Conservation (phyloP, 106 monocot species). For the Agapanthus africanus region DNA sequence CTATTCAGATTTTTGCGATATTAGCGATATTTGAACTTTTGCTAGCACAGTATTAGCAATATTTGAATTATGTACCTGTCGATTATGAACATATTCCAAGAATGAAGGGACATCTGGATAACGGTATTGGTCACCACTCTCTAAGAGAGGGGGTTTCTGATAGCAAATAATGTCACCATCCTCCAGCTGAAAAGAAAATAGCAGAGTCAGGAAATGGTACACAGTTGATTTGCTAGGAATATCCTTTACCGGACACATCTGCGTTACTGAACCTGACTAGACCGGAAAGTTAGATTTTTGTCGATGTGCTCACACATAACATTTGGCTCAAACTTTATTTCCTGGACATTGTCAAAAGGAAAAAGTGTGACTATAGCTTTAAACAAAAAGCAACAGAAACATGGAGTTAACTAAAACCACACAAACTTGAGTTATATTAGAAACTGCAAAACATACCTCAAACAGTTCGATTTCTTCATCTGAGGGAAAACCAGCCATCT, state of each 20-base stretch:
- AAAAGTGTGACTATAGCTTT: not conserved
- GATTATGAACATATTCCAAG: conserved; percentile 91
- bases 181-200: conserved; percentile 53
- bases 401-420: not conserved
- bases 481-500: conserved; percentile 79
- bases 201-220: not conserved
- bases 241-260: conserved; percentile 2
- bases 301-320: conserved; percentile 97
- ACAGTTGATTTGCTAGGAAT: not conserved
- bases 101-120: conserved; percentile 86
- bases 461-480: conserved; percentile 88
- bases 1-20: not conserved
- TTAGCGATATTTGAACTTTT: too few relatives aligned
- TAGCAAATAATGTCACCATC: conserved; percentile 97
- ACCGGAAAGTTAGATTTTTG: conserved; percentile 59
- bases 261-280: conserved; percentile 62
- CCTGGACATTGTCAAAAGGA: conserved; percentile 31
- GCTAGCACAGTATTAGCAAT: not conserved
- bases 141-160: conserved; percentile 47
- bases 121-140: conserved; percentile 36
- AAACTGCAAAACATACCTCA: conserved; percentile 43
- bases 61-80: conserved; percentile 47
- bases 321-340: conserved; percentile 97
- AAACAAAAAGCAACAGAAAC: not conserved
- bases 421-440: not conserved